Conservation (phyloP, 2,329 filamentous ascomycete genomes). For the Zymoseptoria brevis region DNA sequence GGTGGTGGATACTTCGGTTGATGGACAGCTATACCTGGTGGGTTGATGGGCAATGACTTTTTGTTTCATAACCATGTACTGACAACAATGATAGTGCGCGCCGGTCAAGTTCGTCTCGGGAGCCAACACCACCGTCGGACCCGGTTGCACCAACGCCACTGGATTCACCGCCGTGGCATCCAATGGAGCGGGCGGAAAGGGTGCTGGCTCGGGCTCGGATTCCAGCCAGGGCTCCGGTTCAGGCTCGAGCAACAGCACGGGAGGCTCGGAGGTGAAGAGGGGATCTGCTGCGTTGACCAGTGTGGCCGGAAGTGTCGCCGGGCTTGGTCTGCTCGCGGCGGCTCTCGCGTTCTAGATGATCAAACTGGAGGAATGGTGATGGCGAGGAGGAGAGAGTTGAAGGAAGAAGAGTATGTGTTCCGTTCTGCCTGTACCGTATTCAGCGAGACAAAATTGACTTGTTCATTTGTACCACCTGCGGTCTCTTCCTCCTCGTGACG, state of each 20-base stretch:
- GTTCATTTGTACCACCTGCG: background rate
- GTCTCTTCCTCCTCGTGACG: too few relatives aligned
- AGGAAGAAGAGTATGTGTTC: background rate
- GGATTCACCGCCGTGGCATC: conserved; percentile 22
- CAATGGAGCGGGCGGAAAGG: conserved; percentile 1
- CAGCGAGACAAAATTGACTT: background rate
- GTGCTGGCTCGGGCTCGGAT: background rate
- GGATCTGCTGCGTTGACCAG: conserved; percentile 13
- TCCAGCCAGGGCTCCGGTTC: background rate
- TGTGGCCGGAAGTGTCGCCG: conserved; percentile 14
- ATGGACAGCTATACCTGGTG: conserved; percentile 28
- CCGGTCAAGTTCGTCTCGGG: conserved; percentile 26
- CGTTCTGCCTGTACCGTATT: background rate
- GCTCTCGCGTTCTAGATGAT: conserved; percentile 15
- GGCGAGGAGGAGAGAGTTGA: background rate
- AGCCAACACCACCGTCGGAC: conserved; percentile 22
- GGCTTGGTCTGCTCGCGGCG: conserved; percentile 15
- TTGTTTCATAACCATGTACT: background rate
- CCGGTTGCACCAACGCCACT: conserved; percentile 21
- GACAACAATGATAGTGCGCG: conserved; percentile 19
- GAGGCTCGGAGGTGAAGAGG: conserved; percentile 7
- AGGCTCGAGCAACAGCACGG: background rate
- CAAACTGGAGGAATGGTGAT: too few relatives aligned
- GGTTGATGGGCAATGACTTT: conserved; percentile 1
- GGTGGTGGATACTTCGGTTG: conserved; percentile 22